Conservation (phyloP, 2,329 filamentous ascomycete genomes). For the Hymenotorrendiella dingleyae region DNA sequence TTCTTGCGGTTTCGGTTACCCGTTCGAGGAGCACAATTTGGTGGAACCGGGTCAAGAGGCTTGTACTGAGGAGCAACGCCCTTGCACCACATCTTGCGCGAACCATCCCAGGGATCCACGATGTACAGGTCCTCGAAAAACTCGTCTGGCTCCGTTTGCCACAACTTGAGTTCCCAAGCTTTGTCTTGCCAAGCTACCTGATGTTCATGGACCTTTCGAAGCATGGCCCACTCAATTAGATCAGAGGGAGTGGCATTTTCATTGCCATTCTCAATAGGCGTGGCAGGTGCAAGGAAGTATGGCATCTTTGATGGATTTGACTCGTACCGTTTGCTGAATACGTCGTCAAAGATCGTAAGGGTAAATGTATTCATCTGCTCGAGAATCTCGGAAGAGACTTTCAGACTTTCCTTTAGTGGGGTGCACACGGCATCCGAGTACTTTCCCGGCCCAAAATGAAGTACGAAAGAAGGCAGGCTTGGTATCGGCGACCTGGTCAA, state of each 20-base stretch:
- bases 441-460: constrained; percentile 64
- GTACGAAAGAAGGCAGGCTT: constrained; percentile 56
- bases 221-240: constrained; percentile 57
- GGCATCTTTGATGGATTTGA: constrained; percentile 58
- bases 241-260: constrained; percentile 11
- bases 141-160: constrained; percentile 34
- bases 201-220: constrained; percentile 37
- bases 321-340: constrained; percentile 85
- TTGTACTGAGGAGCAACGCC: constrained; percentile 51
- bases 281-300: constrained; percentile 73
- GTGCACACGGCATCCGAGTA: constrained; percentile 52
- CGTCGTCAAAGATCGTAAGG: constrained; percentile 67
- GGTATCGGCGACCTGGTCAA: constrained; percentile 64
- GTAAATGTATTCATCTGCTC: constrained; percentile 65
- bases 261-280: constrained; percentile 4
- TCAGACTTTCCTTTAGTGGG: constrained; percentile 38
- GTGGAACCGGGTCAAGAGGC: constrained; percentile 60
- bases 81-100: constrained; percentile 53
- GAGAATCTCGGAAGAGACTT: constrained; percentile 39
- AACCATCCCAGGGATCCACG: constrained; percentile 55
- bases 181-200: constrained; percentile 34
- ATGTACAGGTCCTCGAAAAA: constrained; percentile 50
- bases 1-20: constrained; percentile 36
- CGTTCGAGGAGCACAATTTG: constrained; percentile 43
- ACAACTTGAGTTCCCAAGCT: constrained; percentile 26